Evolutionary conservation across 1,284 basidiomycete genomes (phyloP), one percentile per base, ranked within the genome.

Genomic region (Rhodotorula sp.): DNA sequence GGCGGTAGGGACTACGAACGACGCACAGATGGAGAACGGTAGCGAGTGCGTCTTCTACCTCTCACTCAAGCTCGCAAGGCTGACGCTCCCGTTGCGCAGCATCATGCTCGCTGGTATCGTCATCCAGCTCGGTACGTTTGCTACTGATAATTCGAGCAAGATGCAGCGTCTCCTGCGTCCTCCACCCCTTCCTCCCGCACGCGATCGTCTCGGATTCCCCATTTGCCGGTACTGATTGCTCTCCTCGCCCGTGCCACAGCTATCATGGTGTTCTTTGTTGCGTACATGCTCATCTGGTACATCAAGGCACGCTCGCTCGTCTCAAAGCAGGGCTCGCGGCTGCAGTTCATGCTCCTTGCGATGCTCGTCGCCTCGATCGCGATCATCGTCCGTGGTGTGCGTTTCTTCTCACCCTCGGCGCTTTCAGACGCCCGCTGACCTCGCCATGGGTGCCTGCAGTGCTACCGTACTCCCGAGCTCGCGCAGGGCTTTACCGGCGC

Each of bases 51-150:
- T 44, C 22, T 19, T 39, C 32, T 25, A 12, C 6, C n/a, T 51
- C 6, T 15, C 12, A 15, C 50, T 51, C 25, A 1, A 12, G 27
- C 7, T 8, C 13, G 63, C 22, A 27, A 0, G 3, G 58, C 63
- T 10, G 2, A n/a, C 12, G 19, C 48, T 46, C n/a, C 10, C 36
- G 55, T n/a, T 8, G 21, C 17, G 17, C 54, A 78, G 80, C 60
- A 79, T 80, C 72, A 81, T 82, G 81, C 80, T 82, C n/a, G 80
- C 77, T 4, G 82, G 82, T 65, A 82, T 82, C 77, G 75, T 81
- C 71, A 79, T 82, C 74, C 82, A 82, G 65, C 76, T 82, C 37
- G 74, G 53, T 54, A 8, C 53, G 53, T 54, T n/a, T n/a, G n/a
- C n/a, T n/a, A n/a, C n/a, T n/a, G n/a, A n/a, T n/a, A n/a, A n/a